These are phyloP conservation scores for Lotmaria passim DNA, from an alignment of 208 protist genomes.

Conservation along the genomic window DNA sequence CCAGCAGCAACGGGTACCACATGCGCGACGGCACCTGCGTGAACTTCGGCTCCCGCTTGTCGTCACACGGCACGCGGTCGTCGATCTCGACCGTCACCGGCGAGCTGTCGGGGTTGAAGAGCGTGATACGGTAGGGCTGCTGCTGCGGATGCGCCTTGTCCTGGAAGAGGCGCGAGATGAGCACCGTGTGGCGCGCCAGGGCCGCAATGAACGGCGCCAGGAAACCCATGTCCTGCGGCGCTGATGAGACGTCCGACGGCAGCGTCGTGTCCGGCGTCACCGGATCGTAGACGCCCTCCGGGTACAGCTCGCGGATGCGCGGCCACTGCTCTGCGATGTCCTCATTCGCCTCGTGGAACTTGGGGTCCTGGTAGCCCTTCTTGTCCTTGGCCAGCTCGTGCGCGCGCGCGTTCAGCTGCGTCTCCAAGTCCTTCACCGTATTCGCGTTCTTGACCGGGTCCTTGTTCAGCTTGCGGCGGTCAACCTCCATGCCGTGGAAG, in stretches of 20 bases:
- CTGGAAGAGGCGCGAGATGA: conserved; percentile 76
- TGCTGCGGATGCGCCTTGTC: conserved; percentile 66
- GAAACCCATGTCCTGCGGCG: conserved; percentile 58
- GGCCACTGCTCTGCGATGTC: conserved; percentile 75
- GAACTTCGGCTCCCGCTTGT: conserved; percentile 75
- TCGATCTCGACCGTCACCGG: conserved; percentile 75
- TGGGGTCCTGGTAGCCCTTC: conserved; percentile 78
- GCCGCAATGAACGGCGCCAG: conserved; percentile 82
- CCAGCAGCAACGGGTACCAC: conserved; percentile 86
- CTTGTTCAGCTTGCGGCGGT: conserved; percentile 75
- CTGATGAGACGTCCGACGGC: conserved; percentile 63
- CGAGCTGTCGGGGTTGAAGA: conserved; percentile 80
- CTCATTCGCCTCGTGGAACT: conserved; percentile 77
- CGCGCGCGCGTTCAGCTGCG: conserved; percentile 48
- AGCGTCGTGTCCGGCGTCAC: conserved; percentile 60
- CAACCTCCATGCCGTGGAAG: conserved; percentile 69
- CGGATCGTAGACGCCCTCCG: conserved; percentile 65
- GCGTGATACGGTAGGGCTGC: conserved; percentile 74
- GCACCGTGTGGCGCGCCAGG: conserved; percentile 58
- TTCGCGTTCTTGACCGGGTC: conserved; percentile 50
- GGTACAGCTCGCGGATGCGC: conserved; percentile 79
- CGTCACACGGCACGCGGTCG: conserved; percentile 78
- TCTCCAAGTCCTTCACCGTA: conserved; percentile 57
- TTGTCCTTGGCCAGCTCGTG: conserved; percentile 62
- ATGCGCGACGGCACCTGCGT: conserved; percentile 66